Base-by-base conservation (phyloP, 2,329 filamentous ascomycete genomes). In the Plenodomus lindquistii region DNA sequence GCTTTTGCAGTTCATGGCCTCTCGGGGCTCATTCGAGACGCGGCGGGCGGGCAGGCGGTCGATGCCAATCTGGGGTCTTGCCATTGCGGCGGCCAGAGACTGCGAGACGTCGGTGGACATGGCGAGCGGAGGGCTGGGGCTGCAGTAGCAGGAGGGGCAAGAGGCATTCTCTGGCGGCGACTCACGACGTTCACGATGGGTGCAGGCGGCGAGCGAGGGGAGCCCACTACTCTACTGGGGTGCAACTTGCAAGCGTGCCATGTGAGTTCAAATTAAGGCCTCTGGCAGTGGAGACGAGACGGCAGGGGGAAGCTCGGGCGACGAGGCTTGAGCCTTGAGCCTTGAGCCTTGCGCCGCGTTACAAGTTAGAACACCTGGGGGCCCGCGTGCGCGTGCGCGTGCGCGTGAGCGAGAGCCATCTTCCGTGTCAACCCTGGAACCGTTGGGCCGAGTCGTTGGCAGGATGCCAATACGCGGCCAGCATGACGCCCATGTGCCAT, bases 1-100 rank as follows among this genome's bases (percentile, higher is more conserved):
- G 47, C 89, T 94, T 74, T 96, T 95, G 84, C 91, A 96, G 73
- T 96, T 96, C 91, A 96, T 96, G 27, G 88, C 89, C 78, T 95
- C 91, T 64, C 88, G 85, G 35, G 88, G 89, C 71, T 94, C 88
- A 63, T 84, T 87, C 72, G 81, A 85, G 73, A 84, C 78, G 36
- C 87, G 85, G 55, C 87, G 84, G 45, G 85, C 81, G 20, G 88
- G 87, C 58, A 93, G 77, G 53, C 89, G 84, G 74, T 92, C 87
- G 71, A 93, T 93, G 69, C 88, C 87, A 65, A 92, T 86, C 76
- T 89, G 87, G 21, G 87, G 87, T 64, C 89, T 83, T 56, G 87
- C 84, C 80, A 90, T 87, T 68, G 76, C 70, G 51, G 59, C 54
- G 46, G 59, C 61, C 57, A 63, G 45, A 43, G 62, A 59, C 48